Evolutionary conservation across 768 basidiomycete species (phyloP), one percentile per base, ranked within the genome.

Genomic region (Cystoderma amianthinum): DNA sequence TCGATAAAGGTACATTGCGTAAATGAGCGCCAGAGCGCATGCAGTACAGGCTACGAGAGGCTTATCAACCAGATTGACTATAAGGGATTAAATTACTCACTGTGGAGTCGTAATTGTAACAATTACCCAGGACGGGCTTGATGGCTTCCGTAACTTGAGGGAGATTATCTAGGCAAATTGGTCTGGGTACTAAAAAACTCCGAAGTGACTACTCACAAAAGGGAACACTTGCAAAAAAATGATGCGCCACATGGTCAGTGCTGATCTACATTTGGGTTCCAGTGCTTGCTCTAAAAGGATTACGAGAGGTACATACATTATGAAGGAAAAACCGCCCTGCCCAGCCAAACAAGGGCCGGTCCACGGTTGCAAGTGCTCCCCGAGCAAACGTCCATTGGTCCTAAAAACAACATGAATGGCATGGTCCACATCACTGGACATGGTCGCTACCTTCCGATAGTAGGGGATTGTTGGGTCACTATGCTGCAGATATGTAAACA

Each of bases 401-500:
- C 69, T 69, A 39, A 11, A 5, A 7, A 5, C 4, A 10, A 7
- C 7, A 33, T 35, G n/a, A 42, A 16, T 21, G 13, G 16, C 16
- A 40, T 18, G 11, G 10, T 38, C 15, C 15, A 15, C 9, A 30
- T 38, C 12, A 12, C 20, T 20, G 10, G 9, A 18, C 13, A 17
- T 6, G 10, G 25, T 4, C 19, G 48, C 22, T 40, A 63, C 65
- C 57, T 62, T 61, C 33, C 78, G 71, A 54, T 78, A 82, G 46
- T 79, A 78, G 0, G 79, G 78, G 20, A 80, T 65, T 0, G 64
- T 68, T 4, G 74, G 72, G 49, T 78, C 77, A 39, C 74, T 77
- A 48, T 82, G 79, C 34, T 80, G 79, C 10, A 82, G 62, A 49
- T 76, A 78, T 1, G 77, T 77, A 48, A 78, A 70, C 62, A 72